A percentile compares a stretch with the other conserved stretches of the same genome.
phyloP scores from a whole-genome alignment of 1,139 yeast species.

The Hyphopichia khmerensis region DNA sequence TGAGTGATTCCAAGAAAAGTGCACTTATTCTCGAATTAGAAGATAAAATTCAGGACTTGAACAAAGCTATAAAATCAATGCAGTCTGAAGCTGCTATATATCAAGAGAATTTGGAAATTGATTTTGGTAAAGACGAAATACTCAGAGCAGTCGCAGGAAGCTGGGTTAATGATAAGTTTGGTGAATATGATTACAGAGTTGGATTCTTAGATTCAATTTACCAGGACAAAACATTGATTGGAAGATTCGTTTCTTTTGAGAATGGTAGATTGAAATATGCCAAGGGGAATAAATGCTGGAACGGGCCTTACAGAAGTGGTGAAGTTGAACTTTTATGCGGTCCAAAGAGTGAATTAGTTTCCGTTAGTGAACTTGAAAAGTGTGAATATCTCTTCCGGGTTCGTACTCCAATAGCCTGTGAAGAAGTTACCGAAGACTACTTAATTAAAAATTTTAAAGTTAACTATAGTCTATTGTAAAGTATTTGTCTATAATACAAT shows the following conservation, averaged over 20 bases:
- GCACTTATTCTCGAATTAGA: constrained; percentile 6
- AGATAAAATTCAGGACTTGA: constrained; percentile 18
- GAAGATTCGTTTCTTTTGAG: constrained; percentile 42
- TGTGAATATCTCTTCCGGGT: constrained; percentile 73
- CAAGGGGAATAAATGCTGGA: constrained; percentile 90
- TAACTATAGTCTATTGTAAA: constrained; percentile 22
- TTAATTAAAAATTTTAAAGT: constrained; percentile 25
- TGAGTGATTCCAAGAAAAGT: background rate
- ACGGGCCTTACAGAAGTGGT: constrained; percentile 84
- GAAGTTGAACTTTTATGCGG: constrained; percentile 71
- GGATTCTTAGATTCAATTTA: constrained; percentile 57
- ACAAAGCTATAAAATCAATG: constrained; percentile 15
- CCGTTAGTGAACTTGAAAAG: constrained; percentile 85
- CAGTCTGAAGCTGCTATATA: constrained; percentile 17
- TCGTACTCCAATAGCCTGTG: constrained; percentile 71
- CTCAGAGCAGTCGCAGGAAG: constrained; percentile 55
- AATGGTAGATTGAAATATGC: constrained; percentile 42
- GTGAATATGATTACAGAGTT: constrained; percentile 70
- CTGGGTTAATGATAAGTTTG: constrained; percentile 51
- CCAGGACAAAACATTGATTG: constrained; percentile 63
- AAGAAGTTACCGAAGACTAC: constrained; percentile 30
- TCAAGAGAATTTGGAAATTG: constrained; percentile 18
- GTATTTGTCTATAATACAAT: background rate
- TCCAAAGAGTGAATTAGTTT: constrained; percentile 46
- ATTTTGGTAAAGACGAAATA: constrained; percentile 66